These are phyloP conservation scores for Clitopilus passeckerianus DNA, from an alignment of 768 basidiomycete genomes.

Conservation along the genomic window DNA sequence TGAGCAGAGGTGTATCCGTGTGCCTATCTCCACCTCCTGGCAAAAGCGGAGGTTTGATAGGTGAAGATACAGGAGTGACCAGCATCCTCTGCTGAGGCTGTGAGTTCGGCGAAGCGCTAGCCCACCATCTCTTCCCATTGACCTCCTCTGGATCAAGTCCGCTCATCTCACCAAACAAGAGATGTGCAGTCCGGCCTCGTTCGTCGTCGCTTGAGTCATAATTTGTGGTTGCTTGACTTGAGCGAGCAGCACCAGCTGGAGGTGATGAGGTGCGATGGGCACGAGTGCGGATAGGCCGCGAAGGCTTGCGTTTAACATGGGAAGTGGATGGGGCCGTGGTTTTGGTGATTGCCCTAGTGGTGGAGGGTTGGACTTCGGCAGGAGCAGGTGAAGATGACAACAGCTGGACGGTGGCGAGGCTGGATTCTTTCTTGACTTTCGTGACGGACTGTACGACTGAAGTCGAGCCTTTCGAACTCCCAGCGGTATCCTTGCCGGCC, in stretches of 20 bases:
- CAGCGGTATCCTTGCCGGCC: not conserved
- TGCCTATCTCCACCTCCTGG: not conserved
- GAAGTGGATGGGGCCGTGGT: not conserved
- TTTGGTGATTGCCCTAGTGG: no score
- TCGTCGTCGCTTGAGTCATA: conserved; percentile 39
- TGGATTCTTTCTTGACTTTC: not conserved
- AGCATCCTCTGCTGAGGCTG: not conserved
- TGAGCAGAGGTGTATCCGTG: not conserved
- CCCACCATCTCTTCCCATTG: conserved; percentile 20
- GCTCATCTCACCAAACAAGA: conserved; percentile 43
- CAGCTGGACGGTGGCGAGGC: no score
- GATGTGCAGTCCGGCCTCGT: conserved; percentile 52
- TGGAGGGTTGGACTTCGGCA: not conserved
- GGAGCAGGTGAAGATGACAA: no score
- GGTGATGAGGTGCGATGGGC: conserved; percentile 12
- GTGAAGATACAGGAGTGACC: not conserved
- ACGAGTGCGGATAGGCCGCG: no score
- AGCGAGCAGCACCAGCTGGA: not conserved
- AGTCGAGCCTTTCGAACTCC: not conserved
- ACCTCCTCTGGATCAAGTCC: conserved; percentile 27
- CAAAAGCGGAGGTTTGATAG: not conserved
- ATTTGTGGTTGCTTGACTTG: conserved; percentile 21
- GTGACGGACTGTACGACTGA: no score
- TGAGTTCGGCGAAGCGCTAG: conserved; percentile 12
- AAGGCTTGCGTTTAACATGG: no score